Conservation (phyloP, 2,329 filamentous ascomycete genomes). For the Pseudocercospora musae region DNA sequence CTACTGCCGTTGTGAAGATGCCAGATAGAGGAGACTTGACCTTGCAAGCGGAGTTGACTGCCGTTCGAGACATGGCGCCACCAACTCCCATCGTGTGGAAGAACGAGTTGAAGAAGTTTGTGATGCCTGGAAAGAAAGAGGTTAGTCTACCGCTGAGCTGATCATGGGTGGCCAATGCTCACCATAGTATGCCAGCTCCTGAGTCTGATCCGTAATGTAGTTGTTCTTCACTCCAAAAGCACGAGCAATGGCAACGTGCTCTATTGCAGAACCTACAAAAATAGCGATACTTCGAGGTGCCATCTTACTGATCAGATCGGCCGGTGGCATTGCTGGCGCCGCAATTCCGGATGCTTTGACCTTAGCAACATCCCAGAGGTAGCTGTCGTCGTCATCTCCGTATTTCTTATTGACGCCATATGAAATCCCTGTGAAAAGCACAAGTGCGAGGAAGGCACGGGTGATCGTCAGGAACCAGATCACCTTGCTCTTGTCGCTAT, state of each 20-base stretch:
- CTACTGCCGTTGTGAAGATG: conserved; percentile 58
- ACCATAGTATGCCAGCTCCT: conserved; percentile 64
- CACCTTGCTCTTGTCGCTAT: conserved; percentile 56
- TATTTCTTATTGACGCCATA: conserved; percentile 59
- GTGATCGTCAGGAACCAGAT: conserved; percentile 60
- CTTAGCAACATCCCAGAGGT: conserved; percentile 58
- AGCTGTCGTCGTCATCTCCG: conserved; percentile 36
- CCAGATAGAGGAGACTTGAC: conserved; percentile 62
- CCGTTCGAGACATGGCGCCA: conserved; percentile 65
- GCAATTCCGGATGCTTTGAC: conserved; percentile 56
- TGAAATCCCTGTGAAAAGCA: conserved; percentile 62
- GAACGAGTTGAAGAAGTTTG: conserved; percentile 55
- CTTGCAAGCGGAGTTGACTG: conserved; percentile 63
- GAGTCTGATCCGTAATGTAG: conserved; percentile 62
- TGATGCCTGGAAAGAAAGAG: conserved; percentile 10
- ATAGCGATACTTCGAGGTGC: conserved; percentile 57
- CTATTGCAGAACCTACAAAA: conserved; percentile 59
- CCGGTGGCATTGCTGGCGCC: conserved; percentile 48
- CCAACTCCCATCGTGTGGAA: conserved; percentile 64
- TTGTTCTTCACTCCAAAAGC: conserved; percentile 61
- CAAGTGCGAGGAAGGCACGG: conserved; percentile 58
- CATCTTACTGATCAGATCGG: conserved; percentile 52
- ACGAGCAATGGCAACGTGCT: conserved; percentile 63
- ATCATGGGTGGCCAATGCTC: not conserved
- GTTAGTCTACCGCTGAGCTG: not conserved